These are phyloP conservation scores for Penicillium fuscoglaucum DNA, from an alignment of 2,329 filamentous ascomycete genomes.

Conservation along the genomic window DNA sequence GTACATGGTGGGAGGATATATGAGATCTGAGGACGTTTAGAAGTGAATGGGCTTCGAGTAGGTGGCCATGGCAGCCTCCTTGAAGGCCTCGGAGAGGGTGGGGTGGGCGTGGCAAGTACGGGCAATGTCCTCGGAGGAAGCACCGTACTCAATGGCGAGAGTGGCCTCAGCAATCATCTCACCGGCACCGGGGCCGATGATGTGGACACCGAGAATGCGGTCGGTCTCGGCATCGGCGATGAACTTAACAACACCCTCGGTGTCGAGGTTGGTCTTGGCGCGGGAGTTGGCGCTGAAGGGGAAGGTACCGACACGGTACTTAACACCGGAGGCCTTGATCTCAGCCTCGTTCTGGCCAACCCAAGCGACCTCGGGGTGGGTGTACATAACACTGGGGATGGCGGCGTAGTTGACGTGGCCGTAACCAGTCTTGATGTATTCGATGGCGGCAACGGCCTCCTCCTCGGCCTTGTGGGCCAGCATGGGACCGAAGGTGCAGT, in stretches of 20 bases:
- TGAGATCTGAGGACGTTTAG: constrained; percentile 50
- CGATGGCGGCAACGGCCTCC: constrained; percentile 89
- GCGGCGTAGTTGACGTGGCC: constrained; percentile 98
- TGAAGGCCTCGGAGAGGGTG: constrained; percentile 95
- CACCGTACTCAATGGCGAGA: constrained; percentile 92
- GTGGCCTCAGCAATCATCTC: constrained; percentile 99
- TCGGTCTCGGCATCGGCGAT: constrained; percentile 95
- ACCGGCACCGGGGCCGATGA: constrained; percentile 91
- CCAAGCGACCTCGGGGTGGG: constrained; percentile 97
- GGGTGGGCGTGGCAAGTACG: constrained; percentile 96
- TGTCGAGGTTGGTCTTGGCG: constrained; percentile 97
- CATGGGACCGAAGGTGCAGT: constrained; percentile 97
- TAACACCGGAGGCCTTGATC: constrained; percentile 82
- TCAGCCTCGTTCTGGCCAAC: constrained; percentile 97
- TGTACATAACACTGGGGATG: constrained; percentile 99
- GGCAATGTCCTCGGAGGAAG: constrained; percentile 89
- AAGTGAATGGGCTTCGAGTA: constrained; percentile 95
- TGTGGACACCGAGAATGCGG: constrained; percentile 91
- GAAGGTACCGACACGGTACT: constrained; percentile 92
- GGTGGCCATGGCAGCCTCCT: constrained; percentile 98
- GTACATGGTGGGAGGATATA: constrained; percentile 28
- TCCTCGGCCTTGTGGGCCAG: constrained; percentile 99
- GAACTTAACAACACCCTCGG: constrained; percentile 96
- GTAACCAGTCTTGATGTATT: constrained; percentile 97
- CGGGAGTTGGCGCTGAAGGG: constrained; percentile 98